Base-by-base conservation (phyloP, 2,329 filamentous ascomycete species). In the Pseudopyrenochaeta lycopersici region DNA sequence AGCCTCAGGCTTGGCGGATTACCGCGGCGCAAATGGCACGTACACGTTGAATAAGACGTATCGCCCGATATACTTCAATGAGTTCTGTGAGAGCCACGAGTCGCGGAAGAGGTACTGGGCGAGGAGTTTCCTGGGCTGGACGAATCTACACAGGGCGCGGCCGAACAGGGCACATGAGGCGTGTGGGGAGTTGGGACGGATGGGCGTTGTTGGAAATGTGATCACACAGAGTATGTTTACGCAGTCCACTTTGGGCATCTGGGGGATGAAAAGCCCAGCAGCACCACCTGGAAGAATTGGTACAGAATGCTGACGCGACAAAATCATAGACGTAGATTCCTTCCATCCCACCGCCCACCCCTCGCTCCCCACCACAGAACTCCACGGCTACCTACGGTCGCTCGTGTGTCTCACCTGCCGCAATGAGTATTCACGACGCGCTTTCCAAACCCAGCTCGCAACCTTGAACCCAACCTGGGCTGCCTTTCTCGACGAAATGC, bases 61-160 rank as follows among this genome's bases (percentile, higher is more conserved):
- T 72, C 87, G 90, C 2, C 95, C 94, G 29, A 96, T 97, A 62
- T 99, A 96, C 79, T 93, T 90, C 75, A 88, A 92, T 74, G 95
- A 99, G 74, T 99, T 98, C 70, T 77, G 92, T 38, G 80, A 83
- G 41, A 90, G 81, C 60, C 94, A 98, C 76, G 91, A 93, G 73
- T 88, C 90, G 11, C 83, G 95, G 61, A 95, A 97, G 76, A 82
- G 95, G 56, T 99, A 99, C 74, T 99, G 95, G 95, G 94, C 95
- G 1, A 82, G 95, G 43, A 96, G 91, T 71, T 99, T 96, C 75
- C 79, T 99, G 17, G 95, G 95, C 32, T 98, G 93, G 93, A 88
- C 91, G 3, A 92, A 86, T 39, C 80, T 98, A 62, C 80, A 90
- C 68, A 88, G 86, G 57, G 91, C 92, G n/a, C 80, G 79, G 52